Evolutionary conservation across 192 early-diverging fungal species (phyloP), one percentile per base, ranked within the genome.

Genomic region (Haplosporangium gracile): DNA sequence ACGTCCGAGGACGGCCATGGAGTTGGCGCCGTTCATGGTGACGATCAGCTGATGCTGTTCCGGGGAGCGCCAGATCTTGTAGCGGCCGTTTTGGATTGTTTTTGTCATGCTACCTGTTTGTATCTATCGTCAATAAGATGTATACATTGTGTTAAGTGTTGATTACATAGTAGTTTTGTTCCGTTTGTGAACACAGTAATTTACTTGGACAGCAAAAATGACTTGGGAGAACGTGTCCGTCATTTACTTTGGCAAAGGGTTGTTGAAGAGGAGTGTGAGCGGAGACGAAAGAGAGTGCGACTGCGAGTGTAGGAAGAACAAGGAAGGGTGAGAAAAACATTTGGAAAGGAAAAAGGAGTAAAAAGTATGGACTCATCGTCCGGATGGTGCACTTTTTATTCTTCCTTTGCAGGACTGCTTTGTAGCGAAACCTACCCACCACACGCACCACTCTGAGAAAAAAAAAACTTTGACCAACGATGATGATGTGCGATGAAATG

Each of bases 61-160:
- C 7, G 60, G 60, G 60, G 60, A 65, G n/a, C 60, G 60, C 60
- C 60, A 65, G 60, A 65, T 65, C 60, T 15, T 65, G 29, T 65
- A 32, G 26, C 60, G 60, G 1, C 60, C 60, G 13, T 65, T 15
- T 2, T 65, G 26, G 29, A 65, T 65, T 10, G 60, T 26, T 32
- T 11, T 24, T 11, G 29, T 3, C 60, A 65, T 65, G 55, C 0
- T 65, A 29, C 16, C 20, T 65, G 60, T 32, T 34, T 60, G 55
- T 26, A 60, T 29, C 55, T 24, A 26, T 7, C 9, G 7, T 60
- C 22, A 10, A 60, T 60, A 24, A 60, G 15, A 45, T 45, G 43
- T 3, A 45, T 13, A 11, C 43, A 45, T 45, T 45, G 43, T 45
- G 43, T 45, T 13, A 11, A 45, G 43, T 11, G 2, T 2, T 45